phyloP scores from a whole-genome alignment of 169 alveolate genomes.

The Babesia caballi region DNA sequence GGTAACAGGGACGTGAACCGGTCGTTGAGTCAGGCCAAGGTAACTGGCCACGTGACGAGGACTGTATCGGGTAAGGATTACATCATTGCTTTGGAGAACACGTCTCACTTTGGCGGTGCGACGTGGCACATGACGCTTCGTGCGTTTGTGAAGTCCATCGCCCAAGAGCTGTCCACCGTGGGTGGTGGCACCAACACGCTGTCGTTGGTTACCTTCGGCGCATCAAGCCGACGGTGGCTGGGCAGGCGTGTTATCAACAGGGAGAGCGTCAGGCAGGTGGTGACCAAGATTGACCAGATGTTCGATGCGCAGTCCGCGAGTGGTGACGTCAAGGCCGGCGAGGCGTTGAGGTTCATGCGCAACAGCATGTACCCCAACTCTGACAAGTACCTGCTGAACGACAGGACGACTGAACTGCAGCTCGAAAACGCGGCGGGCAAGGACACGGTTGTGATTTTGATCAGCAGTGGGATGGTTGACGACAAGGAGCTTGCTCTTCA shows the following conservation, averaged over 20 bases:
- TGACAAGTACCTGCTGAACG: neutral
- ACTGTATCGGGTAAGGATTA: conserved; percentile 30
- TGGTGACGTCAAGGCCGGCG: conserved; percentile 25
- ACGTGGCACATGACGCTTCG: conserved; percentile 4
- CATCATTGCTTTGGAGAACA: conserved; percentile 40
- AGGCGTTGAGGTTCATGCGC: conserved; percentile 39
- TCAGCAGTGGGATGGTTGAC: conserved; percentile 29
- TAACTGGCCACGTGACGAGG: too few relatives aligned
- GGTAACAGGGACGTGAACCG: too few relatives aligned
- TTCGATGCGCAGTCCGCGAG: neutral
- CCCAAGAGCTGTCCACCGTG: neutral
- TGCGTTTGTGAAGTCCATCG: conserved; percentile 13
- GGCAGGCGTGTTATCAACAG: neutral
- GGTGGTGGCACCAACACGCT: neutral
- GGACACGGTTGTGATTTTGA: conserved; percentile 35
- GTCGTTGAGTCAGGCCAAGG: too few relatives aligned
- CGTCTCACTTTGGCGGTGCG: neutral
- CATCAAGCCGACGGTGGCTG: neutral
- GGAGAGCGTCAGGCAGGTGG: neutral
- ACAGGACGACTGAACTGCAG: neutral
- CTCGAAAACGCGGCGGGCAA: conserved; percentile 4
- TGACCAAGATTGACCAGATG: conserved; percentile 19
- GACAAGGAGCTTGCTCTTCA: conserved; percentile 25
- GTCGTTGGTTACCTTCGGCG: conserved; percentile 5
- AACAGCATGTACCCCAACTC: conserved; percentile 2